phyloP scores from a whole-genome alignment of 2,329 filamentous ascomycete species.

The Ophiostoma sp. region DNA sequence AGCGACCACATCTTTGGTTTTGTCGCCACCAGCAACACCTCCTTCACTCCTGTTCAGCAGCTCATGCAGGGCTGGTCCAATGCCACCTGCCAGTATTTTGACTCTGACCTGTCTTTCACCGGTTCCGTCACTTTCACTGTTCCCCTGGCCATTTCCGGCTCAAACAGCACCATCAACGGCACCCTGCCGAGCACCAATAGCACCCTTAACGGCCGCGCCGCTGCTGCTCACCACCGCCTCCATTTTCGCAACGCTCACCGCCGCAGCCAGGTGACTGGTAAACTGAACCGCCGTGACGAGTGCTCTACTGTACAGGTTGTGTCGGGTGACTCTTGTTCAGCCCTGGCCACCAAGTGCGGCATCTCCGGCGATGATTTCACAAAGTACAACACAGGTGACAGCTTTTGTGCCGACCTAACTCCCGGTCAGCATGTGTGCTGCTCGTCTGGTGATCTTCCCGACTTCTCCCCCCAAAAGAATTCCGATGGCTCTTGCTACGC shows the following conservation, averaged over 20 bases:
- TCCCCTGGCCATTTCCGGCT: not conserved
- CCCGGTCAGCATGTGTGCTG: not conserved
- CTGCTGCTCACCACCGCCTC: not conserved
- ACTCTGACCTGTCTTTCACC: not conserved
- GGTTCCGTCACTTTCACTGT: not conserved
- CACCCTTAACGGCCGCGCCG: not conserved
- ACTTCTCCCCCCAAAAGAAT: slow-evolving; percentile 33
- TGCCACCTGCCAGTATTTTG: slow-evolving; percentile 27
- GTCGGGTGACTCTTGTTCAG: slow-evolving; percentile 19
- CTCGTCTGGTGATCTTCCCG: not conserved
- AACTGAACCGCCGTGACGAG: slow-evolving; percentile 13
- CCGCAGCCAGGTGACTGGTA: not conserved
- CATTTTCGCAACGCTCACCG: not conserved
- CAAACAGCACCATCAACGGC: not conserved
- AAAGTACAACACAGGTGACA: slow-evolving; percentile 17
- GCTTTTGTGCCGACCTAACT: not conserved
- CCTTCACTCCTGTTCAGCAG: slow-evolving; percentile 34
- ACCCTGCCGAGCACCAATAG: not conserved
- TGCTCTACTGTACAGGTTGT: slow-evolving; percentile 23
- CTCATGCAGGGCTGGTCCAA: slow-evolving; percentile 33
- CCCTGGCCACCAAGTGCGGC: slow-evolving; percentile 24
- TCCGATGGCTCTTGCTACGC: slow-evolving; percentile 36
- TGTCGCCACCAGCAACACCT: slow-evolving; percentile 33
- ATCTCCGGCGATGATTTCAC: slow-evolving; percentile 27
- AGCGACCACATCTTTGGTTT: slow-evolving; percentile 36